Conservation (phyloP, 2,329 filamentous ascomycete genomes). For the Ampelomyces quisqualis region DNA sequence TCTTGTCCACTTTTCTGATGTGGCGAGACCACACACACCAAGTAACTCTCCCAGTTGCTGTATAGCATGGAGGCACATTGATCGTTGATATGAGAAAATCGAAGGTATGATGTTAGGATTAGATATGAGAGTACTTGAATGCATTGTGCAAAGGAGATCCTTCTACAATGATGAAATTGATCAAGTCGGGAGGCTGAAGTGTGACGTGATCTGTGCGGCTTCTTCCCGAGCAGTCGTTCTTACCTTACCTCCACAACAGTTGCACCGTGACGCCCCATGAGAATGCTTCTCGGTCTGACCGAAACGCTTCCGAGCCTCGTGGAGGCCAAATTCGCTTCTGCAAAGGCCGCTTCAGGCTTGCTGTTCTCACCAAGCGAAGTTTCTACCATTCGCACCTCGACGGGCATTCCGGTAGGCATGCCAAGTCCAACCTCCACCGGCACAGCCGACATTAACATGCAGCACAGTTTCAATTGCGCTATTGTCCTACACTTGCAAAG, state of each 20-base stretch:
- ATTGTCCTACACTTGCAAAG: conserved; percentile 66
- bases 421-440: conserved; percentile 4
- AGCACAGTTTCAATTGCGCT: conserved; percentile 70
- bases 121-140: conserved; percentile 1
- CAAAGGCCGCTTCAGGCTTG: conserved; percentile 38
- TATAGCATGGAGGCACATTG: conserved; percentile 6
- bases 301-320: conserved; percentile 42
- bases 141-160: background rate
- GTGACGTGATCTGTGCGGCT: conserved; percentile 5
- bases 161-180: conserved; percentile 1
- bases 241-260: background rate
- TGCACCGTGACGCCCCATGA: conserved; percentile 12
- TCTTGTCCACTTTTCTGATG: too few relatives aligned
- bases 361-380: conserved; percentile 46
- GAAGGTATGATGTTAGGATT: conserved; percentile 1
- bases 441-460: conserved; percentile 14
- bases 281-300: conserved; percentile 38
- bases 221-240: background rate
- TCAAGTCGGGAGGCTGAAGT: conserved; percentile 1
- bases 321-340: conserved; percentile 40
- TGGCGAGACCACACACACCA: too few relatives aligned
- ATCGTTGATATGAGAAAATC: conserved; percentile 1
- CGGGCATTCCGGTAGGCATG: conserved; percentile 41
- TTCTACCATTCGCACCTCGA: conserved; percentile 40
- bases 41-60: too few relatives aligned